These are phyloP conservation scores for Colletotrichum cordylinicola DNA, from an alignment of 2,329 filamentous ascomycete species.

Conservation along the genomic window DNA sequence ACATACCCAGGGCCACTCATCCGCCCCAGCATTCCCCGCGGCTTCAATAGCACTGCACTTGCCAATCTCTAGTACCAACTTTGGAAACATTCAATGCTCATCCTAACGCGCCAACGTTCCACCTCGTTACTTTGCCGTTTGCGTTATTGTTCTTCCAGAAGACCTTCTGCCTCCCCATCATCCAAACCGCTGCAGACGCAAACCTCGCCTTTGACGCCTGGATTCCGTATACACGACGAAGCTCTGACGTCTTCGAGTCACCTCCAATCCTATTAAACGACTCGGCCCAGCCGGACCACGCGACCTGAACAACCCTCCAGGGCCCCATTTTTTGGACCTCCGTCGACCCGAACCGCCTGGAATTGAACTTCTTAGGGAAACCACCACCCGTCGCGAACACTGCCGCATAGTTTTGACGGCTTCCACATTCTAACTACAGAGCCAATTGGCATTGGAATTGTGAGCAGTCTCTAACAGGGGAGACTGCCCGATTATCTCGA, in stretches of 20 bases:
- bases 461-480: conserved; percentile 12
- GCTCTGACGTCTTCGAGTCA: neutral
- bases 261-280: neutral
- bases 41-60: neutral
- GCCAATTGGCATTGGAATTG: neutral
- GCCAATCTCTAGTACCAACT: neutral
- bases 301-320: neutral
- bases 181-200: neutral
- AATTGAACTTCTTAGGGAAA: neutral
- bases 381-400: neutral
- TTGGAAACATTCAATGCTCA: conserved; percentile 24
- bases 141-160: conserved; percentile 5
- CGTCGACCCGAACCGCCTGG: neutral
- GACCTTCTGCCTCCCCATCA: neutral
- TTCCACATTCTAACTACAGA: neutral
- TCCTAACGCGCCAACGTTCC: conserved; percentile 20
- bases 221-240: neutral
- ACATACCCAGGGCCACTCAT: neutral
- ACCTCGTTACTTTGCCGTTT: conserved; percentile 16
- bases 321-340: neutral
- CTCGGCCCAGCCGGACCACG: neutral
- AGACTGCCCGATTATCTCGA: neutral
- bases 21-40: conserved; percentile 7
- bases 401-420: neutral
- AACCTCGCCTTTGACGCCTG: neutral